Percentiles rank a stretch among this genome's conserved stretches.
These are phyloP conservation scores for Isabelozyma rhagii DNA, from an alignment of 805 yeast species.

Conservation along the genomic window DNA sequence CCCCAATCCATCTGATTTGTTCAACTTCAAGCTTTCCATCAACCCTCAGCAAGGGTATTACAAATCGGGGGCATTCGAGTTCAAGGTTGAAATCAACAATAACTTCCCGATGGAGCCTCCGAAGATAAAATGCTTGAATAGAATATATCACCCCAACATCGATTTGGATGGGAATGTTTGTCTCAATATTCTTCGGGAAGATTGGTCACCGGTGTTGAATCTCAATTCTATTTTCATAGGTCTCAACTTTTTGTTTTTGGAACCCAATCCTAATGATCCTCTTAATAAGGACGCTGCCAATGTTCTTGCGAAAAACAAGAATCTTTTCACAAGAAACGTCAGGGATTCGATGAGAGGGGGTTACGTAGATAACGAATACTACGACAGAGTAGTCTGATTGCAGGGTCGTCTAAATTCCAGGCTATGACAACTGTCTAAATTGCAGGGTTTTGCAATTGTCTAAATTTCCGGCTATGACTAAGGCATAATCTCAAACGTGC, in stretches of 20 bases:
- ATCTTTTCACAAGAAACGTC: slow-evolving; percentile 56
- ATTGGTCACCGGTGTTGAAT: slow-evolving; percentile 92
- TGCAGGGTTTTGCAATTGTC: no score
- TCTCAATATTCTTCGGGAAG: slow-evolving; percentile 85
- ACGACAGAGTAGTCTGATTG: slow-evolving; percentile 53
- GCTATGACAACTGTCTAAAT: no score
- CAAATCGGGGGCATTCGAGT: slow-evolving; percentile 63
- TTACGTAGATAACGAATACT: slow-evolving; percentile 50
- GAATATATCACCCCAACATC: slow-evolving; percentile 91
- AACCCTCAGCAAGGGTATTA: slow-evolving; percentile 74
- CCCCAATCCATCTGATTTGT: slow-evolving; percentile 53
- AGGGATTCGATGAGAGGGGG: slow-evolving; percentile 71
- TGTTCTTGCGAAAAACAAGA: slow-evolving; percentile 33
- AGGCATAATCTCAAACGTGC: no score
- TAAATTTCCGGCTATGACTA: no score
- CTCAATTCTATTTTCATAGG: slow-evolving; percentile 82
- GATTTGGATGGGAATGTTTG: slow-evolving; percentile 90
- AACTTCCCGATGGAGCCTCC: slow-evolving; percentile 94
- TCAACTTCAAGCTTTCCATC: slow-evolving; percentile 57
- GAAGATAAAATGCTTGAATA: slow-evolving; percentile 64
- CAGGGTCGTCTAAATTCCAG: no score
- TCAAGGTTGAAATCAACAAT: slow-evolving; percentile 61
- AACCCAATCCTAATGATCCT: slow-evolving; percentile 91
- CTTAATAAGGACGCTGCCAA: slow-evolving; percentile 88
- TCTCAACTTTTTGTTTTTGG: slow-evolving; percentile 76